These are phyloP conservation scores for Wickerhamomyces bovis DNA, from an alignment of 805 yeast genomes.

Conservation along the genomic window DNA sequence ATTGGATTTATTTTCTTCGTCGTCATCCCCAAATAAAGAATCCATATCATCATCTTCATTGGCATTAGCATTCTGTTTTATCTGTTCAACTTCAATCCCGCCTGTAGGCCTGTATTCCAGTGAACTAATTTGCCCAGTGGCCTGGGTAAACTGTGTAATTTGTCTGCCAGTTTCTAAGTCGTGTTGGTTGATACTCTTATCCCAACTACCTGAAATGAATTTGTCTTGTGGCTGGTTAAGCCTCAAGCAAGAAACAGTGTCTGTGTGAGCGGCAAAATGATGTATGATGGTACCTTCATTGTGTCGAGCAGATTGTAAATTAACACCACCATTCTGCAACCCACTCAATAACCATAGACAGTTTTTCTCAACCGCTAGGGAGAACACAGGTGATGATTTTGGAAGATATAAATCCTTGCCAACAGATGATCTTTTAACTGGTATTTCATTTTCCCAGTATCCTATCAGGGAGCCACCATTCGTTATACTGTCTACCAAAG, in stretches of 20 bases:
- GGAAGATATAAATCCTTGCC: conserved; percentile 41
- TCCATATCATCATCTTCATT: conserved; percentile 34
- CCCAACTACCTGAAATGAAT: conserved; percentile 89
- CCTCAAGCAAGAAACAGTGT: conserved; percentile 66
- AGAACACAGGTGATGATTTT: conserved; percentile 74
- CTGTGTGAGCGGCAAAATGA: conserved; percentile 65
- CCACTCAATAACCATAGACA: conserved; percentile 86
- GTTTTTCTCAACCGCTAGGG: conserved; percentile 77
- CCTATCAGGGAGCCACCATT: conserved; percentile 78
- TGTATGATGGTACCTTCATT: conserved; percentile 79
- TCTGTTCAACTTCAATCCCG: conserved; percentile 17
- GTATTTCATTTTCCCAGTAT: conserved; percentile 97
- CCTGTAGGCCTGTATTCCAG: conserved; percentile 62
- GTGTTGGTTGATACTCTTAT: conserved; percentile 73
- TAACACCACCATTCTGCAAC: conserved; percentile 75
- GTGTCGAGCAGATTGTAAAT: conserved; percentile 75
- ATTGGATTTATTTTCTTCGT: conserved; percentile 29
- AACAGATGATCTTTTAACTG: conserved; percentile 42
- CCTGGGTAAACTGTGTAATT: conserved; percentile 42
- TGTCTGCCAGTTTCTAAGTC: conserved; percentile 71
- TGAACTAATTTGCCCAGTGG: conserved; percentile 75
- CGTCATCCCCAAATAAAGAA: conserved; percentile 56
- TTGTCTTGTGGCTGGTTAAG: conserved; percentile 56
- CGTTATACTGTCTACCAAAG: conserved; percentile 76
- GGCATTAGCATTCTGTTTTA: conserved; percentile 6